A percentile compares a stretch with the other conserved stretches of the same genome.
Conservation (phyloP, 371 early-diverging fungal species). For the Enterocytospora artemiae region DNA sequence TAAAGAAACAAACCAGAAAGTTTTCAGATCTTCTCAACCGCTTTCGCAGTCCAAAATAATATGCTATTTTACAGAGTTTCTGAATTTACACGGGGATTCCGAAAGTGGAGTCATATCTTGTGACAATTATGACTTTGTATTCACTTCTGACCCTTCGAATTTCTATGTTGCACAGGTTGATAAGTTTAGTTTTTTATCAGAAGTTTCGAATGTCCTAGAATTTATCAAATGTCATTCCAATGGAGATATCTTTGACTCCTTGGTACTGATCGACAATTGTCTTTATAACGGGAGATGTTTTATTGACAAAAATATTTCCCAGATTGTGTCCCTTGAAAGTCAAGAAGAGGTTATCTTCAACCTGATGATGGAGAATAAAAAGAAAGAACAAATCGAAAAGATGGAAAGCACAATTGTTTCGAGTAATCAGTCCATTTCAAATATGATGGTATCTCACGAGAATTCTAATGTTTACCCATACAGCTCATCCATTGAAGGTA, state of each 20-base stretch:
- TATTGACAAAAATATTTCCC: constrained; percentile 17
- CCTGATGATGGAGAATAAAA: constrained; percentile 48
- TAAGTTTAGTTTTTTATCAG: constrained; percentile 1
- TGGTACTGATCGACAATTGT: constrained; percentile 36
- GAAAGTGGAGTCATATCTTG: constrained; percentile 17
- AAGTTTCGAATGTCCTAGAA: constrained; percentile 19
- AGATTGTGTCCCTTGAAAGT: constrained; percentile 41
- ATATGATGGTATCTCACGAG: too few relatives aligned
- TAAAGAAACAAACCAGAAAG: constrained; percentile 8
- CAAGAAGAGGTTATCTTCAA: constrained; percentile 53
- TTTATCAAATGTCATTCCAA: constrained; percentile 11
- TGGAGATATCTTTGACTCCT: constrained; percentile 23
- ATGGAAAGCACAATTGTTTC: constrained; percentile 31
- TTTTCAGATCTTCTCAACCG: constrained; percentile 9
- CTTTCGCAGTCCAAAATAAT: constrained; percentile 29
- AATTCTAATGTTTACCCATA: too few relatives aligned
- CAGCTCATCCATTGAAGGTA: too few relatives aligned
- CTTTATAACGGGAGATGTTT: constrained; percentile 15
- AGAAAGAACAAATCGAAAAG: constrained; percentile 30
- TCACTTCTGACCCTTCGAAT: not conserved
- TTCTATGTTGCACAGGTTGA: constrained; percentile 18
- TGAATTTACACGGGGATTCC: not conserved
- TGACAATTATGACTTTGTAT: constrained; percentile 37
- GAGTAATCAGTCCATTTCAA: too few relatives aligned
- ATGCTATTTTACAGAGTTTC: constrained; percentile 30